Base-by-base conservation (phyloP, 202 grass and related monocot species). In the Panicum hallii region DNA sequence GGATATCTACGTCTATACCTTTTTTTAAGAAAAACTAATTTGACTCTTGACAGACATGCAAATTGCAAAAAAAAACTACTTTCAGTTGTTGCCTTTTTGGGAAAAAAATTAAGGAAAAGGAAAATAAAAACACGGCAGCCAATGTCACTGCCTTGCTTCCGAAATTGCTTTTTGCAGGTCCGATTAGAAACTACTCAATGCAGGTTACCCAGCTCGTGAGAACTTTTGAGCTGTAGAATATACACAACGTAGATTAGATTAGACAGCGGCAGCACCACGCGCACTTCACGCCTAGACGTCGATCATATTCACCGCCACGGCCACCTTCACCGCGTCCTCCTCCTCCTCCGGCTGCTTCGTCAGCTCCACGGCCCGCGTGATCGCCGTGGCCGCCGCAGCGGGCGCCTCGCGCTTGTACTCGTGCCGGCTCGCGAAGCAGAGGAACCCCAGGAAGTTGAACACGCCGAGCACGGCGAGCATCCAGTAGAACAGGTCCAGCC, bases 401-500 rank as follows among this genome's bases (percentile, higher is more conserved):
- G 71, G 54, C 22, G 46, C 15, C 14, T 26, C 77, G 52, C 26
- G 36, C 82, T 92, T 98, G 69, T 98, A 95, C 78, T 89, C 83
- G 71, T 98, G 91, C 12, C 77, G 76, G n/a, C 73, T 65, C 0
- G 96, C 83, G 62, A 92, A 86, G 42, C 88, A 22, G 11, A 98
- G 63, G 78, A 98, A 98, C 17, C 62, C 89, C 0, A 28, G 53
- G 71, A 98, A 92, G 85, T 95, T 95, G 26, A 81, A 11, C 40
- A 82, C 83, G 1, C 96, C 96, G 45, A 98, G 87, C 84, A 98
- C 84, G 54, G 86, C 88, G 19, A 98, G 87, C 93, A 94, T 93
- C 93, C 83, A 90, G 78, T 95, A 98, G 79, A 98, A 98, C 20
- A 84, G 86, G 83, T 98, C 96, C 9, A 98, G 89, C 83, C 47